Percentiles rank a stretch among this genome's conserved stretches.
Conservation (phyloP, 805 yeast species). For the Ogataea corticis region DNA sequence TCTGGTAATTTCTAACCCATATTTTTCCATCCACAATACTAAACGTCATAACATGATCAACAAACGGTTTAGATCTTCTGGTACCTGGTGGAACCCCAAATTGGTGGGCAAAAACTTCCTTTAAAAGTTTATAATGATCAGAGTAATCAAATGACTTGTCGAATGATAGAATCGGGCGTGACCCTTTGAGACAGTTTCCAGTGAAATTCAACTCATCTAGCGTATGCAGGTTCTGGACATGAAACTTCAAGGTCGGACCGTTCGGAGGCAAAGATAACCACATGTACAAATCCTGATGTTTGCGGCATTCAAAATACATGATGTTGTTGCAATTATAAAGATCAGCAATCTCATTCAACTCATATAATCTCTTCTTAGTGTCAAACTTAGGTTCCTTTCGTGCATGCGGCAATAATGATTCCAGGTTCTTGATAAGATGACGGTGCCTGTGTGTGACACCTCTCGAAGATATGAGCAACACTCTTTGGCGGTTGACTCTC, state of each 20-base stretch:
- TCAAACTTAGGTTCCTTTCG: constrained; percentile 96
- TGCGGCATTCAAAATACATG: constrained; percentile 91
- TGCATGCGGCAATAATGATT: constrained; percentile 84
- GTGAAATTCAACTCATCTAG: constrained; percentile 94
- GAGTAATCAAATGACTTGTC: constrained; percentile 75
- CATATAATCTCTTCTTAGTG: constrained; percentile 83
- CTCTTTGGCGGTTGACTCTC: constrained; percentile 83
- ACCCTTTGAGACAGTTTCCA: constrained; percentile 93
- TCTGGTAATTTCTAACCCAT: constrained; percentile 95
- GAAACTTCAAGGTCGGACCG: constrained; percentile 95
- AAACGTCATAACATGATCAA: constrained; percentile 93
- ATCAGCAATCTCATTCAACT: constrained; percentile 94
- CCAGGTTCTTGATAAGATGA: constrained; percentile 82
- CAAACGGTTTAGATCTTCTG: constrained; percentile 89
- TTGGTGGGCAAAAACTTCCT: constrained; percentile 76
- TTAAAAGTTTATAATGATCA: constrained; percentile 68
- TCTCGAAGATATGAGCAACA: constrained; percentile 85
- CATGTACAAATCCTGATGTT: constrained; percentile 90
- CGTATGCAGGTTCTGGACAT: constrained; percentile 92
- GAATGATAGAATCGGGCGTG: constrained; percentile 90
- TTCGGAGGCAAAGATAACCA: constrained; percentile 97
- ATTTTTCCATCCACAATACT: constrained; percentile 89
- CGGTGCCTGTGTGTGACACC: constrained; percentile 96
- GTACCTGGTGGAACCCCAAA: constrained; percentile 97
- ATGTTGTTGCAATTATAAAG: constrained; percentile 95